Evolutionary conservation across 768 basidiomycete genomes (phyloP), one percentile per base, ranked within the genome.

Genomic region (Tylopilus plumbeoviolaceoides): DNA sequence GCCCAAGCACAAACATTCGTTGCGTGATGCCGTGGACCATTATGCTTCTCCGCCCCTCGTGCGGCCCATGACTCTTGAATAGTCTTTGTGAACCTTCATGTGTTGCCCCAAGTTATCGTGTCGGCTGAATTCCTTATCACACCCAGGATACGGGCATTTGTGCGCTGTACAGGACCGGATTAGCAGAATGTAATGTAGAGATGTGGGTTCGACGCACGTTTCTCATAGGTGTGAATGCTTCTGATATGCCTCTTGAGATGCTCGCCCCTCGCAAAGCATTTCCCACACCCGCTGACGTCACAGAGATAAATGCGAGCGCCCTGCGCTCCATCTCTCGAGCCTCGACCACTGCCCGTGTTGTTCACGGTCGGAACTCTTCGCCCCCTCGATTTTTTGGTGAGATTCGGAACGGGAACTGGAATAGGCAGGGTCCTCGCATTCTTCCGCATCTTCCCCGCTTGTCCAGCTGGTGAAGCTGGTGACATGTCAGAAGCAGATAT

Each of bases 101-200:
- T 94, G 91, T 70, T 94, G 91, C 42, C 84, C 83, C 43, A 94
- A 80, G 64, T 94, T 94, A 67, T 94, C 92, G 62, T 89, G 88
- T 44, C 92, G 78, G 63, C 85, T 88, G 65, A 94, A 94, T 58
- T 83, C 84, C 75, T 91, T 91, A 48, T 79, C 84, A 64, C 91
- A 94, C 14, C 82, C 83, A 30, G 86, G 84, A 67, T 84, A 82
- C 21, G 85, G 83, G 71, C 91, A 94, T 62, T 80, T 80, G 70
- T 87, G 87, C 52, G 92, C 91, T 93, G 64, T 28, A 51, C 42
- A 49, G 23, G 40, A 23, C 2, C 55, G 47, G 33, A 59, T 59
- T 28, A 53, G 50, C 31, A 38, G 2, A 46, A 36, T 47, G 56
- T 60, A 53, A 43, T 55, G 36, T 43, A 18, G 4, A 21, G 15